Base-by-base conservation (phyloP, 2,329 filamentous ascomycete genomes). In the Macrophomina pseudophaseolina region DNA sequence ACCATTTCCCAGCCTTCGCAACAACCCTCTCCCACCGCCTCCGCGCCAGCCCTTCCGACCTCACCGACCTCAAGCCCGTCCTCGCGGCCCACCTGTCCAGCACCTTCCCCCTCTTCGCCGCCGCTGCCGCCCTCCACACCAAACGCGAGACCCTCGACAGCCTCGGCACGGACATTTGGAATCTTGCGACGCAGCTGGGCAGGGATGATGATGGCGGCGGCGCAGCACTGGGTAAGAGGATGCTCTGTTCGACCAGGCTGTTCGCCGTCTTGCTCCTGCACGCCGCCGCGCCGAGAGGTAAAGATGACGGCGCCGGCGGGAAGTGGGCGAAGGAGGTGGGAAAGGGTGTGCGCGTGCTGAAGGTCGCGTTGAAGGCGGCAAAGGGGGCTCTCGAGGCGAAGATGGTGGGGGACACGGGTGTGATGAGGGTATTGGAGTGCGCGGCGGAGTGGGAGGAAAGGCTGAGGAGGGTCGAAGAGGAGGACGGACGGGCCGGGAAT, bases 261-360 rank as follows among this genome's bases (percentile, higher is more conserved):
- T 84, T 94, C 71, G 86, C 91, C 0, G 93, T 92, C 72, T 79
- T 89, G 14, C 77, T 94, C 66, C 80, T 97, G 14, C 87, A 90
- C 32, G 42, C 65, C 46, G 64, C 65, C 5, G 44, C 48, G 35
- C 28, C 46, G 12, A 12, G 56, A 5, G 18, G 53, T 32, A 42
- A 42, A 23, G 32, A 16, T 16, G 53, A 6, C 3, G 33, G 23
- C 6, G 48, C 35, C 35, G 23, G 32, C n/a, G 32, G 40, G 11
- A n/a, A 38, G 4, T 8, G 33, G 6, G 35, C 2, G 16, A 32
- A 16, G 14, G n/a, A 35, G 16, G 44, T 54, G 35, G 65, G 49
- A 4, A 74, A 74, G 59, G 75, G 71, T 16, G 74, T 87, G 35
- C 86, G 90, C 65, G 76, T 92, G 23, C 81, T 92, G 74, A 89